Evolutionary conservation across 805 yeast species (phyloP).

Genomic region (Myxozyma geophila): DNA sequence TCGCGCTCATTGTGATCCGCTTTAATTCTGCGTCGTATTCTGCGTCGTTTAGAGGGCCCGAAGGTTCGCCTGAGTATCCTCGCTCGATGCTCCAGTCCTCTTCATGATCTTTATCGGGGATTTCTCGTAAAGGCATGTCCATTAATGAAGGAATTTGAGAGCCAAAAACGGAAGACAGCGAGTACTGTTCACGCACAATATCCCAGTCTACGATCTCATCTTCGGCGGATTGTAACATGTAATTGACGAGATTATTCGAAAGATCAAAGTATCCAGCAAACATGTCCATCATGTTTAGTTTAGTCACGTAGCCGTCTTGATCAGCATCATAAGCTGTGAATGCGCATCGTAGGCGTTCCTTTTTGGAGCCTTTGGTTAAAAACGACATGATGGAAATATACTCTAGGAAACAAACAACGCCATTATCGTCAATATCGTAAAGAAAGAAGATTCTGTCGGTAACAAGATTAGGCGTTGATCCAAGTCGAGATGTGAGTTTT

Average conservation of each 20-base stretch:
- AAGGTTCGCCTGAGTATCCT: neutral
- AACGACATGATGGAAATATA: constrained; percentile 22
- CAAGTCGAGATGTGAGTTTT: constrained; percentile 24
- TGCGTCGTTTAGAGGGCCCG: constrained; percentile 9
- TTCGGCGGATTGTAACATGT: constrained; percentile 26
- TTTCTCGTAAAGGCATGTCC: constrained; percentile 11
- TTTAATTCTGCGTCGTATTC: constrained; percentile 35
- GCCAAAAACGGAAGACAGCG: constrained; percentile 27
- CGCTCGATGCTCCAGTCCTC: constrained; percentile 13
- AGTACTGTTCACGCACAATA: constrained; percentile 16
- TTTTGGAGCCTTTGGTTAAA: constrained; percentile 20
- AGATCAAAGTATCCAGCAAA: constrained; percentile 31
- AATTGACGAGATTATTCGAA: constrained; percentile 25
- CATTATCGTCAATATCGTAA: constrained; percentile 37
- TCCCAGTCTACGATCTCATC: constrained; percentile 21
- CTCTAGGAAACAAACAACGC: constrained; percentile 38
- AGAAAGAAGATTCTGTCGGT: constrained; percentile 30
- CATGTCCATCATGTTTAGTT: constrained; percentile 20
- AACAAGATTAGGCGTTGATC: constrained; percentile 30
- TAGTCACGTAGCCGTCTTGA: constrained; percentile 27
- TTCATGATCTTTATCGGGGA: constrained; percentile 13
- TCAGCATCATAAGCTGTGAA: constrained; percentile 30
- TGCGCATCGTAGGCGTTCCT: constrained; percentile 19
- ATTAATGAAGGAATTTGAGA: constrained; percentile 16
- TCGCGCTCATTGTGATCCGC: constrained; percentile 23